phyloP scores from a whole-genome alignment of 1,284 basidiomycete species.

The Rhodotorula sp. region DNA sequence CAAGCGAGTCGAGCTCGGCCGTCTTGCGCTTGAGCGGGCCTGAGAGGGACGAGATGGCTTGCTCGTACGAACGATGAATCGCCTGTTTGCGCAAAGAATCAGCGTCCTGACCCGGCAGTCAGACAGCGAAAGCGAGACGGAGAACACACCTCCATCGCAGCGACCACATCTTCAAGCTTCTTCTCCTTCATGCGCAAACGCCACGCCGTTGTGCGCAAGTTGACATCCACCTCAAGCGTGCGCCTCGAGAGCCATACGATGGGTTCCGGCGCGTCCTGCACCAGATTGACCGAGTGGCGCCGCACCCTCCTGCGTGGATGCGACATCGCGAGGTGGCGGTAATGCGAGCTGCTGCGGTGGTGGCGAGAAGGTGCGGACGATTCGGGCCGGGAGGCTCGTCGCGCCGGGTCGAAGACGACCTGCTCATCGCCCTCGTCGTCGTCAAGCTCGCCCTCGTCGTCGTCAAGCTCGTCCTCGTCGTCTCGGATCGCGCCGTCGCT shows the following conservation, averaged over 20 bases:
- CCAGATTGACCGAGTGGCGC: background rate
- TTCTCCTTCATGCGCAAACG: slow-evolving; percentile 1
- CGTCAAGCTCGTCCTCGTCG: too few species aligned
- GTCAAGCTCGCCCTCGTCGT: too few species aligned
- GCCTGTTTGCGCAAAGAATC: background rate
- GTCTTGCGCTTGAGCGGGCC: background rate
- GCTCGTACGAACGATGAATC: slow-evolving; percentile 11
- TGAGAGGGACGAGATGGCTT: slow-evolving; percentile 13
- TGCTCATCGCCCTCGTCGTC: background rate
- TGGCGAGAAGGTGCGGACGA: background rate
- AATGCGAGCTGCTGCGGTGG: background rate
- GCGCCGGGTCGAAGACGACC: background rate
- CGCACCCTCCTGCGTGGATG: background rate
- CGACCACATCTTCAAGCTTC: slow-evolving; percentile 10
- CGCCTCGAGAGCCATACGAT: background rate
- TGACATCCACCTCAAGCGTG: slow-evolving; percentile 20
- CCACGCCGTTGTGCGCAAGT: slow-evolving; percentile 13
- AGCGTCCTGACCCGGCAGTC: background rate
- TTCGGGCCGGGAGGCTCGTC: too few species aligned
- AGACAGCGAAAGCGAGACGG: too few species aligned
- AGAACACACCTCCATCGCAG: background rate
- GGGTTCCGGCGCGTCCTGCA: background rate
- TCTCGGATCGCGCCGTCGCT: too few species aligned
- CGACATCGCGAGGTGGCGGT: background rate
- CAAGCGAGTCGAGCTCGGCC: background rate